Evolutionary conservation across 345 rosid genomes (phyloP), one percentile per base, ranked within the genome.

Genomic region (Psidium friedrichsthalianum): DNA sequence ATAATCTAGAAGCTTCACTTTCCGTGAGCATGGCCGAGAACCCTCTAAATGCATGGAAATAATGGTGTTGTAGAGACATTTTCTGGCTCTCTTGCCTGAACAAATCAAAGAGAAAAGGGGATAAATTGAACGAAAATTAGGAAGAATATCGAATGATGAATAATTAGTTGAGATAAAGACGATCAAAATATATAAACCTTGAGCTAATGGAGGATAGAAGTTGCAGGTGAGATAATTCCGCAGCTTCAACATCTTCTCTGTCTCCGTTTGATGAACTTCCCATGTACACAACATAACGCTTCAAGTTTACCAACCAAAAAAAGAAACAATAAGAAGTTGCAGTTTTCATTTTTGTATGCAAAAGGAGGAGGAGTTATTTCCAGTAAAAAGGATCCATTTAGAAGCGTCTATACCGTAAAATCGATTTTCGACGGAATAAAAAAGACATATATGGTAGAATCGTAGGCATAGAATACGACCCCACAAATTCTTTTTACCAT

Each of bases 1-100:
- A 89, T 83, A 94, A 84, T 14, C 52, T 56, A 82, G 95, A 93
- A 59, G 98, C 98, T 91, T 95, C 96, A 56, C 85, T 87, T 49
- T 90, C 86, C 1, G 95, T 95, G 22, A 94, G 98, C 94, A 93
- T 87, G 85, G 94, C 96, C 51, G 98, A 94, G 93, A 95, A 95
- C 14, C 98, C 98, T 81, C 86, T 92, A 54, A 95, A 93, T 69
- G 95, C 93, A 89, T 94, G 94, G 44, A 76, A 82, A 82, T 94
- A 94, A 85, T 91, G 94, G 87, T 92, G 95, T 85, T 91, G 86
- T 78, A 91, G 74, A 42, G 87, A 82, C 85, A 90, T 91, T 51
- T 87, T 92, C 78, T 69, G 47, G 81, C 84, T 89, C 85, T 91
- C 92, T 82, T 89, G 82, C 61, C 95, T 94, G 91, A 44, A 25